Percentiles rank a stretch among this genome's conserved stretches.
Conservation (phyloP, 2,329 filamentous ascomycete genomes). For the Pyricularia grisea region DNA sequence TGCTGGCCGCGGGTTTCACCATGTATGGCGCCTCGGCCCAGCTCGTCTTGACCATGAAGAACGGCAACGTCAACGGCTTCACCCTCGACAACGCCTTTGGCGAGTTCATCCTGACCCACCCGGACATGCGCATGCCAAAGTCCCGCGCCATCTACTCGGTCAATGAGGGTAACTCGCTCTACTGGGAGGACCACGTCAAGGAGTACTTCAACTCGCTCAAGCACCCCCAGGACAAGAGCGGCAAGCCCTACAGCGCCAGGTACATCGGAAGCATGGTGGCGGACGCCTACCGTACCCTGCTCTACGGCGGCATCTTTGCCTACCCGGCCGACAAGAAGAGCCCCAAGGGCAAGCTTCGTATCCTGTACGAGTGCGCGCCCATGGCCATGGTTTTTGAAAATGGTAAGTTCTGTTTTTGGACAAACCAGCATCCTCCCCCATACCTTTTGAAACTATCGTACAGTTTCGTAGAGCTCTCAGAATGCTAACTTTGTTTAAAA, state of each 20-base stretch:
- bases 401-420: conserved; percentile 45
- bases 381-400: conserved; percentile 99
- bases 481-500: background rate
- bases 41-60: conserved; percentile 94
- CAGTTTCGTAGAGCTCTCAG: background rate
- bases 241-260: conserved; percentile 86
- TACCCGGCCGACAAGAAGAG: conserved; percentile 98
- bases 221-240: conserved; percentile 53
- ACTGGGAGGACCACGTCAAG: conserved; percentile 86
- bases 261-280: conserved; percentile 99
- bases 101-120: conserved; percentile 98
- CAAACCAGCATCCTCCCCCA: background rate
- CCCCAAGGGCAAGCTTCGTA: conserved; percentile 94
- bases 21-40: conserved; percentile 98
- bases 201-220: conserved; percentile 87
- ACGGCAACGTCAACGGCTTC: conserved; percentile 89
- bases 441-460: background rate
- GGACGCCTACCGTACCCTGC: conserved; percentile 87
- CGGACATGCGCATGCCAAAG: conserved; percentile 80
- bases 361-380: conserved; percentile 95
- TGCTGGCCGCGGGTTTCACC: conserved; percentile 94
- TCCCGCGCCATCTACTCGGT: conserved; percentile 86
- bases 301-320: conserved; percentile 96
- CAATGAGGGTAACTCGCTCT: conserved; percentile 96
- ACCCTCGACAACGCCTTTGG: conserved; percentile 93